Conservation (phyloP, 345 rosid genomes). For the Theobroma cacao region DNA sequence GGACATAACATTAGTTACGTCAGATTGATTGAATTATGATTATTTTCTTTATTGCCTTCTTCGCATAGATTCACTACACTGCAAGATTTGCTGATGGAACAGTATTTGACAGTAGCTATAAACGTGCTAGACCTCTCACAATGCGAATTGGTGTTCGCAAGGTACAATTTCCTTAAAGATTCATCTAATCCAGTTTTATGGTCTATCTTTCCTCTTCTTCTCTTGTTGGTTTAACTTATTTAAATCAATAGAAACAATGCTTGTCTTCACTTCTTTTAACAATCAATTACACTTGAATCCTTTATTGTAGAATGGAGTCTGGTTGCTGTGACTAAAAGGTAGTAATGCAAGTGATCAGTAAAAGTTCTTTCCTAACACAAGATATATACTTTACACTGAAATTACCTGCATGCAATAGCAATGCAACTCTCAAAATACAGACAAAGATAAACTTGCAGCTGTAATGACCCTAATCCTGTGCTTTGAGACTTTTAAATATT, state of each 20-base stretch:
- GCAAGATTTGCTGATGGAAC: constrained; percentile 92
- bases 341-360: no score
- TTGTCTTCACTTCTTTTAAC: no score
- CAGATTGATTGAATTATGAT: neutral
- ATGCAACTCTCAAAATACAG: no score
- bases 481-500: no score
- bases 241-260: neutral
- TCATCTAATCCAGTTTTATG: neutral
- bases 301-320: no score
- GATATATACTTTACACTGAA: no score
- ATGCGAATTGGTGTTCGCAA: constrained; percentile 95
- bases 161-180: constrained; percentile 29
- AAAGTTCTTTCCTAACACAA: no score
- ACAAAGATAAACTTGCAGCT: no score
- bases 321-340: no score
- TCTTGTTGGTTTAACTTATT: neutral
- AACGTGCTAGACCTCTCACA: constrained; percentile 88
- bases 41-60: neutral
- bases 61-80: constrained; percentile 71
- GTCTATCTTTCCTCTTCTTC: neutral
- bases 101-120: constrained; percentile 91
- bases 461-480: no score
- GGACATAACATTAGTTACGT: neutral
- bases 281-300: no score
- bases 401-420: no score